These are phyloP conservation scores for Plasmodium berghei DNA, from an alignment of 169 alveolate species.

Conservation along the genomic window DNA sequence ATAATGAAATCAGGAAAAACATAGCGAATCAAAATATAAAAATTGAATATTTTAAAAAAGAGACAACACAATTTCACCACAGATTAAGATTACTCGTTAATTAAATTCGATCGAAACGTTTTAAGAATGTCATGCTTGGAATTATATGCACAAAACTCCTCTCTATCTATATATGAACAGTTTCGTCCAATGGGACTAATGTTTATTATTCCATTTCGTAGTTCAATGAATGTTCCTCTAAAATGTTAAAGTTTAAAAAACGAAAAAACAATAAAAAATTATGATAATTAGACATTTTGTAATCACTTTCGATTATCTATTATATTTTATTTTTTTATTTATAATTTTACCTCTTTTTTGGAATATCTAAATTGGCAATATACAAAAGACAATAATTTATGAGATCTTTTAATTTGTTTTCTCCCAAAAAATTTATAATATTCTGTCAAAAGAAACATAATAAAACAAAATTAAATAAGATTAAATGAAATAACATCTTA, in stretches of 20 bases:
- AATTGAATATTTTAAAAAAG: not conserved
- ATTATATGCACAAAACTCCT: slow-evolving; percentile 91
- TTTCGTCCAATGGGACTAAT: slow-evolving; percentile 98
- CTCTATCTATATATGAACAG: slow-evolving; percentile 94
- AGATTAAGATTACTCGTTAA: slow-evolving; percentile 24
- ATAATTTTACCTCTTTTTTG: slow-evolving; percentile 91
- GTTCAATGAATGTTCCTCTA: slow-evolving; percentile 95
- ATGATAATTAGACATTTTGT: not conserved
- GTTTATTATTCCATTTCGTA: slow-evolving; percentile 95
- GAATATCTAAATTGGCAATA: slow-evolving; percentile 94
- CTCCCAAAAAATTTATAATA: slow-evolving; percentile 87
- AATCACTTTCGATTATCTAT: not conserved
- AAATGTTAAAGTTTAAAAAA: not conserved
- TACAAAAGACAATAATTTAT: slow-evolving; percentile 91
- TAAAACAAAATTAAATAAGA: not conserved
- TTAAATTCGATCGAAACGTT: slow-evolving; percentile 21
- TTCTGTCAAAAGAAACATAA: slow-evolving; percentile 59
- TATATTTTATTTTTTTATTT: not conserved
- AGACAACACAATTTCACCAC: not conserved
- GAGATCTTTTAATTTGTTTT: slow-evolving; percentile 88
- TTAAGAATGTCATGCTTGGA: slow-evolving; percentile 76
- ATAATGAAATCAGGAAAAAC: slow-evolving; percentile 82
- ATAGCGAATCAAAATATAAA: slow-evolving; percentile 89
- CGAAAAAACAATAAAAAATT: not conserved
- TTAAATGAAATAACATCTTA: not conserved